A percentile compares a stretch with the other conserved stretches of the same genome.
These are phyloP conservation scores for Moricandia moricandioides DNA, from an alignment of 345 rosid species.

Conservation along the genomic window DNA sequence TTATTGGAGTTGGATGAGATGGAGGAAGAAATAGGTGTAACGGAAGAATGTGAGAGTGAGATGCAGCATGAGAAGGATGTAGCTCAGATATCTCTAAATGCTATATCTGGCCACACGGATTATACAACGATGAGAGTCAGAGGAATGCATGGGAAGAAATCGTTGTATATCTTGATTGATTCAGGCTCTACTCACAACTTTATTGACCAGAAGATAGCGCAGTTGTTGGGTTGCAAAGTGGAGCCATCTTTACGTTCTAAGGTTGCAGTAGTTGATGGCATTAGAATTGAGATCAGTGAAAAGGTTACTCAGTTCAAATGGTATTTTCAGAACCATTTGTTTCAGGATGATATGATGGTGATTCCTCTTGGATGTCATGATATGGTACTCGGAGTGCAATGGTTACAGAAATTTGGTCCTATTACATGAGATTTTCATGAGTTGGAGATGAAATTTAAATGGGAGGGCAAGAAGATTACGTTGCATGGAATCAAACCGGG, in stretches of 20 bases:
- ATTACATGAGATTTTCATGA: not conserved
- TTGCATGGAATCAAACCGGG: too few species aligned
- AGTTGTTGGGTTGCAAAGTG: not conserved
- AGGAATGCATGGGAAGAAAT: not conserved
- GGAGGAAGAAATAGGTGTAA: too few species aligned
- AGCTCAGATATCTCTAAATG: too few species aligned
- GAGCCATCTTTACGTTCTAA: not conserved
- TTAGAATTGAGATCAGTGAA: not conserved
- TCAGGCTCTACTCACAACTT: not conserved
- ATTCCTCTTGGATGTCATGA: not conserved
- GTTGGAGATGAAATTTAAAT: not conserved
- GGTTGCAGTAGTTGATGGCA: not conserved
- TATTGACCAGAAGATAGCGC: not conserved
- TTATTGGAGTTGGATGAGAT: too few species aligned
- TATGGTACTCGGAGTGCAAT: not conserved
- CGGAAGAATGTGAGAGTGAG: too few species aligned
- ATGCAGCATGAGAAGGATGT: too few species aligned
- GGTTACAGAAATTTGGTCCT: not conserved
- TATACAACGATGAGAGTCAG: not conserved
- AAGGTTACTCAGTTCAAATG: too few species aligned
- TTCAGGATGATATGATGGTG: not conserved
- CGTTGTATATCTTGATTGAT: not conserved
- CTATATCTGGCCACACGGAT: not conserved
- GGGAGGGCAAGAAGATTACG: too few species aligned
- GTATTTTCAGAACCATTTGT: not conserved